These are phyloP conservation scores for Bromus sterilis DNA, from an alignment of 176 grass and related monocot genomes.

Conservation along the genomic window DNA sequence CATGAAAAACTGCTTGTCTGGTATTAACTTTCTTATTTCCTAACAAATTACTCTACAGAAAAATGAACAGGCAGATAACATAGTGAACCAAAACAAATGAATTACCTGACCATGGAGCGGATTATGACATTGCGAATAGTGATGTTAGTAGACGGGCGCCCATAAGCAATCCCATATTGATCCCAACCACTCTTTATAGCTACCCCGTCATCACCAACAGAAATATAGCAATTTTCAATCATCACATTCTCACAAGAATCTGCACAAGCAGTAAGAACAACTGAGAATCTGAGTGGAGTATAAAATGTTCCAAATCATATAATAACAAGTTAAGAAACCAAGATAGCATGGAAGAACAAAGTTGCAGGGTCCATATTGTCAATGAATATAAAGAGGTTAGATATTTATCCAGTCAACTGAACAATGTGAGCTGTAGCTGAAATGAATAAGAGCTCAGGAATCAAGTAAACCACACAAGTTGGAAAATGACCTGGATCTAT, in stretches of 20 bases:
- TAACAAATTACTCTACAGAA: not conserved
- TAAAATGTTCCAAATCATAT: not conserved
- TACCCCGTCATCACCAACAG: conserved; percentile 84
- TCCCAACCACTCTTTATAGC: conserved; percentile 99
- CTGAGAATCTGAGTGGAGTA: not conserved
- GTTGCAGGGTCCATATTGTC: not conserved
- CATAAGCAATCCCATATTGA: conserved; percentile 85
- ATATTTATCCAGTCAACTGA: not conserved
- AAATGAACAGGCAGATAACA: not conserved
- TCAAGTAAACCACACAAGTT: not conserved
- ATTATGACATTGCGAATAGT: conserved; percentile 54
- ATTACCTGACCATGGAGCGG: conserved; percentile 77
- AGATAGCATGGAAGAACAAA: not conserved
- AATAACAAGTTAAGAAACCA: not conserved
- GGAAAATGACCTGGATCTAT: conserved; percentile 76
- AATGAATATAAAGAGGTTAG: not conserved
- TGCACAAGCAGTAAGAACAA: conserved; percentile 19
- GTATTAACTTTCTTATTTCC: not conserved
- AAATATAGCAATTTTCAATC: conserved; percentile 89
- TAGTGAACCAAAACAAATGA: not conserved
- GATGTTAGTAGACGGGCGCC: conserved; percentile 78
- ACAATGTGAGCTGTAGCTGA: not conserved
- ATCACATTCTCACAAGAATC: conserved; percentile 84
- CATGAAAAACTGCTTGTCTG: not conserved
- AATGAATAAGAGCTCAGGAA: not conserved